Conservation (phyloP, 495 filamentous ascomycete genomes). For the Trichodelitschia bisporula region DNA sequence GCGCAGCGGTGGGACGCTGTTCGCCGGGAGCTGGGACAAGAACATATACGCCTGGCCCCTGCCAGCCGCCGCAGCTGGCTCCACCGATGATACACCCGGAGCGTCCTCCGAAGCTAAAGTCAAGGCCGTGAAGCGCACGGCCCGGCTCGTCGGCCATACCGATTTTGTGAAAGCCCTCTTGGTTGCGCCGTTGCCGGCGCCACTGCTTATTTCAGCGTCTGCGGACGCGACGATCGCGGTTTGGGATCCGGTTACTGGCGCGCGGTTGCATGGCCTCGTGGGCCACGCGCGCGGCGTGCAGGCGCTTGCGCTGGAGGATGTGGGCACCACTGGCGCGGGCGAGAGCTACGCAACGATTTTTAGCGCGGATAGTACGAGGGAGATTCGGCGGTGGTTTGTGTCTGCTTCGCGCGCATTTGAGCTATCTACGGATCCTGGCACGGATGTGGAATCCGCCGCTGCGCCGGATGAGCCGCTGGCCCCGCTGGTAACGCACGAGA, state of each 20-base stretch:
- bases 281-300: slow-evolving; percentile 61
- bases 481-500: slow-evolving; percentile 62
- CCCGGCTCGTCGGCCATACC: slow-evolving; percentile 48
- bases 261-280: slow-evolving; percentile 40
- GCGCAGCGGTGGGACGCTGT: slow-evolving; percentile 24
- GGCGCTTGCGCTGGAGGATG: slow-evolving; percentile 39
- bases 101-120: slow-evolving; percentile 17
- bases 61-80: not conserved
- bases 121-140: slow-evolving; percentile 22
- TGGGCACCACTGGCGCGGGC: slow-evolving; percentile 1
- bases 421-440: not conserved
- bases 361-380: slow-evolving; percentile 60
- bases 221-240: slow-evolving; percentile 70
- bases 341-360: slow-evolving; percentile 25
- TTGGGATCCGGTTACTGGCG: slow-evolving; percentile 45
- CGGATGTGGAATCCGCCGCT: not conserved
- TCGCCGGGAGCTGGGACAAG: slow-evolving; percentile 88
- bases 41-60: slow-evolving; percentile 50
- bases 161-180: slow-evolving; percentile 77
- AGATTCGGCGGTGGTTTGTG: slow-evolving; percentile 54
- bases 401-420: slow-evolving; percentile 7
- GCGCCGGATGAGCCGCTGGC: slow-evolving; percentile 24
- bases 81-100: too few species aligned
- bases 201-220: slow-evolving; percentile 54
- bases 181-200: slow-evolving; percentile 8